Conservation (phyloP, 2,329 filamentous ascomycete species). For the Phyllosticta citriasiana region DNA sequence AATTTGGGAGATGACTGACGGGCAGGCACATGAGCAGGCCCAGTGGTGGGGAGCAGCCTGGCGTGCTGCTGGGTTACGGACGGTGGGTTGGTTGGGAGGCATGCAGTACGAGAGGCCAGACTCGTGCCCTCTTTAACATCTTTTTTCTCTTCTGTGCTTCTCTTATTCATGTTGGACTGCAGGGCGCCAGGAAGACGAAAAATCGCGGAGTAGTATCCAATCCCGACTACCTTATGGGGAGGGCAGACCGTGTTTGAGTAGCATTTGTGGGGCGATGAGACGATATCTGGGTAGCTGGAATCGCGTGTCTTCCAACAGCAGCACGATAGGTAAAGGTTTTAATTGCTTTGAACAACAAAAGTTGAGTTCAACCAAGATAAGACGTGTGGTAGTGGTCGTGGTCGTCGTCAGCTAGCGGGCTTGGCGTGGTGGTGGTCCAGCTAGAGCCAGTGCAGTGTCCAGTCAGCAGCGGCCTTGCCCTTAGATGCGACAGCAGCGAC, state of each 20-base stretch:
- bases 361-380: background rate
- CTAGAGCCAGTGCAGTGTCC: background rate
- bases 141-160: constrained; percentile 3
- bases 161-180: background rate
- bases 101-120: background rate
- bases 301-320: background rate
- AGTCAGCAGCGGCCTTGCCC: background rate
- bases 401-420: background rate
- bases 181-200: constrained; percentile 9
- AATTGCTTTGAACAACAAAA: background rate
- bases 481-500: background rate
- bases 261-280: background rate
- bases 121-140: background rate
- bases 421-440: background rate
- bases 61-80: background rate
- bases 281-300: constrained; percentile 7
- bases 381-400: background rate
- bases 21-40: background rate
- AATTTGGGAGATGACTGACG: background rate
- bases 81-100: background rate
- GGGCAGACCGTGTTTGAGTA: background rate
- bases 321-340: background rate
- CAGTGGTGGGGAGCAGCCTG: background rate
- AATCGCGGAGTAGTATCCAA: constrained; percentile 1
- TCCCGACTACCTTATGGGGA: background rate